Percentiles rank a stretch among this genome's conserved stretches.
These are phyloP conservation scores for Xerocomus spinulosus DNA, from an alignment of 768 basidiomycete genomes.

Conservation along the genomic window DNA sequence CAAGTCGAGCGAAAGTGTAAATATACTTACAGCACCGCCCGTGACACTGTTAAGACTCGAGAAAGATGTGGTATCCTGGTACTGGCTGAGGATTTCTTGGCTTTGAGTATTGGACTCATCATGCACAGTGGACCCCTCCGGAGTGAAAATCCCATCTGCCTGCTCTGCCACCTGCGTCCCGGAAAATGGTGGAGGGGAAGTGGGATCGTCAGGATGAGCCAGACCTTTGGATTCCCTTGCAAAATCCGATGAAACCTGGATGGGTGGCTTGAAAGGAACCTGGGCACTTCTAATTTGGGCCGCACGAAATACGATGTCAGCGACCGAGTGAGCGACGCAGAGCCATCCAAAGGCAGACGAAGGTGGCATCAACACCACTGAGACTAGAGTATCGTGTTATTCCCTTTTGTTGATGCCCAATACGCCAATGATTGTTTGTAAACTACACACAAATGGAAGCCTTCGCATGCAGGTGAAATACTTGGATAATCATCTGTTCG, in stretches of 20 bases:
- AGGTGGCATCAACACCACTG: slow-evolving; percentile 68
- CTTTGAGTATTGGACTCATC: background rate
- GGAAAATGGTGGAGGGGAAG: background rate
- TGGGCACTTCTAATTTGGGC: slow-evolving; percentile 53
- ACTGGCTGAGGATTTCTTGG: too few species aligned
- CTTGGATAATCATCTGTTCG: too few species aligned
- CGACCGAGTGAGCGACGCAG: slow-evolving; percentile 57
- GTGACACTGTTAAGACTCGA: background rate
- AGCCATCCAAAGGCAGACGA: slow-evolving; percentile 68
- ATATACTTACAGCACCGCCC: slow-evolving; percentile 7
- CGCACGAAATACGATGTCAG: slow-evolving; percentile 60
- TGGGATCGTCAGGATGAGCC: background rate
- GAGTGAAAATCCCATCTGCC: background rate
- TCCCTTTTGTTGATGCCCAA: too few species aligned
- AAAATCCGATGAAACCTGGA: background rate
- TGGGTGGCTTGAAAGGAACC: slow-evolving; percentile 3
- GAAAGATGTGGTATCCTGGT: background rate
- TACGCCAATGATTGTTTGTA: too few species aligned
- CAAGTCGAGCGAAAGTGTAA: background rate
- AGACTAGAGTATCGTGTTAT: too few species aligned
- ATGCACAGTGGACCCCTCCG: background rate
- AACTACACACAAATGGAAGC: too few species aligned
- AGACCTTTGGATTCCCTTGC: background rate
- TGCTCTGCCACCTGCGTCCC: too few species aligned
- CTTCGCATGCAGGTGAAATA: too few species aligned